Conservation (phyloP, 306 rosid species). For the Sphenostylis stenocarpa region DNA sequence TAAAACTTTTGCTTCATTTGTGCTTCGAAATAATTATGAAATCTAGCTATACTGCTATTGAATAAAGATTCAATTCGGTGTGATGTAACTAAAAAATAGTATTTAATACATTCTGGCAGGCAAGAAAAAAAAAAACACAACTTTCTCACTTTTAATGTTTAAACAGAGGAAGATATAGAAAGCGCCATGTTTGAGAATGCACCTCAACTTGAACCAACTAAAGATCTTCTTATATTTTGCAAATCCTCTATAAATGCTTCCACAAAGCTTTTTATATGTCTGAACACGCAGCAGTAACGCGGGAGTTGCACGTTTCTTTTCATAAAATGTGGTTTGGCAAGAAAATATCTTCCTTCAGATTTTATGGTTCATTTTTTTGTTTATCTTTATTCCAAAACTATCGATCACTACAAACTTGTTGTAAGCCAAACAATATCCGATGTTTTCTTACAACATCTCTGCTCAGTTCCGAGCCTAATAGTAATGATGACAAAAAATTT, state of each 20-base stretch:
- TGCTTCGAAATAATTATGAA: not conserved
- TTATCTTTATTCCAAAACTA: not conserved
- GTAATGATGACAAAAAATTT: not conserved
- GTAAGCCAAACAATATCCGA: not conserved
- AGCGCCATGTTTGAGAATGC: not conserved
- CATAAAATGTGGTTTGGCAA: not conserved
- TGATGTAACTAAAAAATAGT: too few relatives aligned
- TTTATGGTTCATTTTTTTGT: not conserved
- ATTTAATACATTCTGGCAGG: not conserved
- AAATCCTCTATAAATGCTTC: not conserved
- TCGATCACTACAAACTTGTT: not conserved
- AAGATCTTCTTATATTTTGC: not conserved
- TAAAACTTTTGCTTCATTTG: too few relatives aligned
- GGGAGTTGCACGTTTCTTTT: not conserved
- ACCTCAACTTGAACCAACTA: not conserved
- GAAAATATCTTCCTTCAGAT: not conserved
- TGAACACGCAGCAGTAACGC: not conserved
- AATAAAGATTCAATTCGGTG: too few relatives aligned
- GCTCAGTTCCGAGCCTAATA: not conserved
- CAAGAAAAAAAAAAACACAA: not conserved
- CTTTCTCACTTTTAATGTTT: not conserved
- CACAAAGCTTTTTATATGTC: not conserved
- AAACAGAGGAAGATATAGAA: not conserved
- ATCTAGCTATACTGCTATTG: too few relatives aligned
- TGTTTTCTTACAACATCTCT: not conserved